These are phyloP conservation scores for Mitragyna speciosa DNA, from an alignment of 257 asterid genomes.

Conservation along the genomic window DNA sequence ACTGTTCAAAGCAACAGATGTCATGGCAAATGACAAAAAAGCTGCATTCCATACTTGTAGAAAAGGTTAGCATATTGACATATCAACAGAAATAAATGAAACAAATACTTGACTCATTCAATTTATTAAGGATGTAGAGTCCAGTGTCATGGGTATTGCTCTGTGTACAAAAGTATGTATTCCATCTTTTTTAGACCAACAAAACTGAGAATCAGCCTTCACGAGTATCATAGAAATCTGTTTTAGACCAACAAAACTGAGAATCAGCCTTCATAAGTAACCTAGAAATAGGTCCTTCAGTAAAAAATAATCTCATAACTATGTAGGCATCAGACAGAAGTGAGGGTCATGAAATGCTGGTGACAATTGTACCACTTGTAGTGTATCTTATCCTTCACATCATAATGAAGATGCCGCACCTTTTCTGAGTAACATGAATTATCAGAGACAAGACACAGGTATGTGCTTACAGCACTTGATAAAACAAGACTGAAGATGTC, in stretches of 20 bases:
- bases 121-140: not conserved
- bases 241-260: not conserved
- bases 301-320: not conserved
- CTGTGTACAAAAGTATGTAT: not conserved
- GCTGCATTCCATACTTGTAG: not conserved
- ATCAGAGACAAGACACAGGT: not conserved
- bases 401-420: not conserved
- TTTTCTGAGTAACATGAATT: not conserved
- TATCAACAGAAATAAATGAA: not conserved
- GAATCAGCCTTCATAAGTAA: not conserved
- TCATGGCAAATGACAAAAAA: not conserved
- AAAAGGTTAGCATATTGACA: not conserved
- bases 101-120: not conserved
- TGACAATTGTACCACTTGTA: slow-evolving; percentile 4
- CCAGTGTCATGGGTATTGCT: not conserved
- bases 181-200: not conserved
- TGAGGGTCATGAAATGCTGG: not conserved
- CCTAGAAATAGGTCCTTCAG: not conserved
- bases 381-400: not conserved
- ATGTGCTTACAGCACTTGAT: not conserved
- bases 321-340: slow-evolving; percentile 3
- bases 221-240: not conserved
- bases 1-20: not conserved
- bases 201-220: not conserved
- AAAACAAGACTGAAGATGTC: not conserved